Evolutionary conservation across 805 yeast species (phyloP), one percentile per base, ranked within the genome.

Genomic region (Metschnikowia reukaufii): DNA sequence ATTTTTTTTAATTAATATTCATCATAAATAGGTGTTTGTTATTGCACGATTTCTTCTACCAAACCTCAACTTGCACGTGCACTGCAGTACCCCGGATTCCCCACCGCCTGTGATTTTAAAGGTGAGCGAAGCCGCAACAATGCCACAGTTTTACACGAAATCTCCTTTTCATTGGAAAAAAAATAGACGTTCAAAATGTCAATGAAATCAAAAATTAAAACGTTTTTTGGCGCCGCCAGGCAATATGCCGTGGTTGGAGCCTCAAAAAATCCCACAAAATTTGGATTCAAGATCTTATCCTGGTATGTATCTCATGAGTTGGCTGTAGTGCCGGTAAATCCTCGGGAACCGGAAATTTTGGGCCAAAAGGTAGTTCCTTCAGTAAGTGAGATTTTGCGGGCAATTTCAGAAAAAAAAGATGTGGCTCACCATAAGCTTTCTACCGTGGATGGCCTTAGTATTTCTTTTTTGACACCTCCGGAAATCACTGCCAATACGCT

Each of bases 401-500:
- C 63, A 4, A 20, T 66, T 5, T 39, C 42, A 4, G 46, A 47
- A 1, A 45, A 58, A 6, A 39, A 49, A 18, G 58, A 63, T 25
- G 42, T 66, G 6, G 62, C 56, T 8, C 41, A 44, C 9, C 63
- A 72, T 45, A 50, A 60, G n/a, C 52, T 66, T 8, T 47, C 64
- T 1, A 36, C 36, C 3, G 60, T 38, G 10, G 81, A 77, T 49
- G 81, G 80, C 9, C 59, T 79, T 20, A 78, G 84, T 49, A 63
- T 85, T 6, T 82, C 88, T 25, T 83, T 88, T 35, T 80, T 88
- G 43, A 87, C 96, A 0, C 91, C 95, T 2, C 94, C 96, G 1
- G 59, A 61, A 0, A 76, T 83, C 4, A 79, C 89, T 1, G 52
- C 52, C 2, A 40, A 50, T 2, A 70, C 74, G 0, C 60, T 73